phyloP scores from a whole-genome alignment of 768 basidiomycete species.

The Suillus luteus region DNA sequence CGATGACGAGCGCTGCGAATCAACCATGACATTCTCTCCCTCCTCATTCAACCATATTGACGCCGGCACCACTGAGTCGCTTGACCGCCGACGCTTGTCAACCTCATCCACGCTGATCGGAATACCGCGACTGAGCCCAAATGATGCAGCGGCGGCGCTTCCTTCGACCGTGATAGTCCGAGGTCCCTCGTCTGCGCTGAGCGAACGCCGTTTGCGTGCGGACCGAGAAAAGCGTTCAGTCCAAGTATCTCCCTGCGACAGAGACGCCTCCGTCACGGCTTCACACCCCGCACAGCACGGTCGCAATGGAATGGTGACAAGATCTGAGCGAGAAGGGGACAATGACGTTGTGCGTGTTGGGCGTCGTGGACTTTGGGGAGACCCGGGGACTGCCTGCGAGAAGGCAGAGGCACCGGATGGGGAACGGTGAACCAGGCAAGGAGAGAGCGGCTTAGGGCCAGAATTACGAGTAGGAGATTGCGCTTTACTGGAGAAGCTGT shows the following conservation, averaged over 20 bases:
- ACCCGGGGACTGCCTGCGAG: neutral
- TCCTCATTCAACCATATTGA: conserved; percentile 13
- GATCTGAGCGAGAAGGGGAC: conserved; percentile 41
- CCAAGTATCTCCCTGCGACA: conserved; percentile 59
- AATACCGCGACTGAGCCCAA: conserved; percentile 27
- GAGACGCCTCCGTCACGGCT: conserved; percentile 55
- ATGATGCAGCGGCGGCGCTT: conserved; percentile 32
- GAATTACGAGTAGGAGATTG: conserved; percentile 41
- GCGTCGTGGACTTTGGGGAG: conserved; percentile 20
- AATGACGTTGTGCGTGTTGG: conserved; percentile 25
- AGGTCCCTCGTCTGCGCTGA: conserved; percentile 39
- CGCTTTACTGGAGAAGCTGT: conserved; percentile 46
- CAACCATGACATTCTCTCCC: neutral
- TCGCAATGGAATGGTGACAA: conserved; percentile 65
- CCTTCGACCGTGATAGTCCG: conserved; percentile 31
- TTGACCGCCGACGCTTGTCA: conserved; percentile 54
- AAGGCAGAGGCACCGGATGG: conserved; percentile 22
- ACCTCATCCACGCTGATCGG: conserved; percentile 64
- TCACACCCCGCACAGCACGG: conserved; percentile 71
- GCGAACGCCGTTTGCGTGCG: conserved; percentile 58
- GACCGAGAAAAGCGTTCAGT: conserved; percentile 63
- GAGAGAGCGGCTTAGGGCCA: conserved; percentile 41
- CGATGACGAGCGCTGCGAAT: conserved; percentile 16
- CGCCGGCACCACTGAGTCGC: conserved; percentile 30
- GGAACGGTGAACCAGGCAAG: conserved; percentile 57